A percentile compares a stretch with the other conserved stretches of the same genome.
phyloP scores from a whole-genome alignment of 345 rosid genomes.

The Camelina neglecta region DNA sequence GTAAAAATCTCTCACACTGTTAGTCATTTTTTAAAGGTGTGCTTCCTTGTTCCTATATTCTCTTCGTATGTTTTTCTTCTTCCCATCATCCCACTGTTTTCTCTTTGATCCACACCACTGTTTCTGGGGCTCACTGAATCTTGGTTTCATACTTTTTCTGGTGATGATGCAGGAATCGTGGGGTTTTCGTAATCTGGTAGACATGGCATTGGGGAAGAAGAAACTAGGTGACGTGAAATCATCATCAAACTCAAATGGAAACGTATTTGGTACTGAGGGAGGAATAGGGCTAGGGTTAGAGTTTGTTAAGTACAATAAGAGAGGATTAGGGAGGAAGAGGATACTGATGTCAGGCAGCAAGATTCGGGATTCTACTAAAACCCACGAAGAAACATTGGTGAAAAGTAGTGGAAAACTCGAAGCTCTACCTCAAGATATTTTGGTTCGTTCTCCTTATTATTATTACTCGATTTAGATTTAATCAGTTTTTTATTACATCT shows the following conservation, averaged over 20 bases:
- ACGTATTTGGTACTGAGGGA: conserved; percentile 24
- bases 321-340: conserved; percentile 67
- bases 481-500: no score
- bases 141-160: not conserved
- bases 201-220: conserved; percentile 54
- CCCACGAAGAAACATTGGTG: conserved; percentile 40
- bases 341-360: conserved; percentile 43
- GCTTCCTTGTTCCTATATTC: conserved; percentile 18
- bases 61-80: conserved; percentile 19
- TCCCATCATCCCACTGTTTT: conserved; percentile 27
- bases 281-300: conserved; percentile 42
- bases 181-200: not conserved
- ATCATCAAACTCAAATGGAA: conserved; percentile 18
- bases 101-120: conserved; percentile 17
- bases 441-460: conserved; percentile 50
- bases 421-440: conserved; percentile 66
- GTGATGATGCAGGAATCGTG: conserved; percentile 10
- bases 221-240: conserved; percentile 39
- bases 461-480: not conserved
- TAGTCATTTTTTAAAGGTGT: not conserved
- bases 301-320: conserved; percentile 45
- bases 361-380: conserved; percentile 44
- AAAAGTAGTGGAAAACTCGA: conserved; percentile 55
- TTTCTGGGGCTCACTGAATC: conserved; percentile 22
- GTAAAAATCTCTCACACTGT: not conserved